These are phyloP conservation scores for Colletotrichum viniferum DNA, from an alignment of 2,329 filamentous ascomycete genomes.

Conservation along the genomic window DNA sequence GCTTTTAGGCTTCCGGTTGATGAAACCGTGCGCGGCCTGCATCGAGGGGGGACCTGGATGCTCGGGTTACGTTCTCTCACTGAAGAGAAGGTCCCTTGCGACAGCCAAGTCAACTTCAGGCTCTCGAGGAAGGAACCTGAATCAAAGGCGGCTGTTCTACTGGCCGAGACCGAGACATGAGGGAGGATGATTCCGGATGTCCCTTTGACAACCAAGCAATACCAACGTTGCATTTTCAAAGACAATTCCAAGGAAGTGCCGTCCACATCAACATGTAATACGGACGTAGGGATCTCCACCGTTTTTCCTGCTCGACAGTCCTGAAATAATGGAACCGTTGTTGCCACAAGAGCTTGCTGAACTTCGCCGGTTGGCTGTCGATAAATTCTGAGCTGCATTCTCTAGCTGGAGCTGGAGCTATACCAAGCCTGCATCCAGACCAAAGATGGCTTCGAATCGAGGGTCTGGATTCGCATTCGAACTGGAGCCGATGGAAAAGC, in stretches of 20 bases:
- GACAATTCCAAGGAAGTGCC: neutral
- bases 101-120: neutral
- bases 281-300: neutral
- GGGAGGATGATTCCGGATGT: neutral
- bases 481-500: neutral
- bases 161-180: neutral
- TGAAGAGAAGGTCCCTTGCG: neutral
- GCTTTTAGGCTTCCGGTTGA: constrained; percentile 10
- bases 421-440: neutral
- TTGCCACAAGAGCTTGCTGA: neutral
- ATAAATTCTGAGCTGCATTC: neutral
- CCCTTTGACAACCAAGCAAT: neutral
- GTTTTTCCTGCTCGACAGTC: neutral
- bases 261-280: neutral
- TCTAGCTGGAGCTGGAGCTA: neutral
- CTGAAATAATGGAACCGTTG: neutral
- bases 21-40: constrained; percentile 8
- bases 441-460: neutral
- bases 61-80: neutral
- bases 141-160: neutral
- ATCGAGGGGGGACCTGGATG: neutral
- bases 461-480: neutral
- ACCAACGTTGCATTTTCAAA: neutral
- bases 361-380: neutral
- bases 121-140: neutral